Evolutionary conservation across 108 stramenopile genomes (phyloP).

Genomic region (Chaetoceros tenuissimus): DNA sequence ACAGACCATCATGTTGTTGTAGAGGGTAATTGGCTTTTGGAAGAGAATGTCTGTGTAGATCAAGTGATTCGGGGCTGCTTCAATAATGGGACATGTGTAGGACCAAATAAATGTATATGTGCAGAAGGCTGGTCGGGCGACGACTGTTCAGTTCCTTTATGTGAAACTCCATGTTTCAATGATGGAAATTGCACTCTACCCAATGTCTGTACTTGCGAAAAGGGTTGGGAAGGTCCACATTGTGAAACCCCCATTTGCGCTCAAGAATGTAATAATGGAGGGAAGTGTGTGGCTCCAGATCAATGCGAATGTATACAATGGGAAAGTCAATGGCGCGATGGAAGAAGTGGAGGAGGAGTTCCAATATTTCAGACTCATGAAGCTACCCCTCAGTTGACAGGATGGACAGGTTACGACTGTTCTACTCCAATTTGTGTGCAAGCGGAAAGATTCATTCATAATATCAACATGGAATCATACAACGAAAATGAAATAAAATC

Average conservation of each 20-base stretch:
- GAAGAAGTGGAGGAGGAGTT: slow-evolving; percentile 52
- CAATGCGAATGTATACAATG: slow-evolving; percentile 64
- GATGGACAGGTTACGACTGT: slow-evolving; percentile 58
- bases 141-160: slow-evolving; percentile 46
- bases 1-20: too few relatives aligned
- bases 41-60: slow-evolving; percentile 68
- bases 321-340: slow-evolving; percentile 54
- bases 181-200: slow-evolving; percentile 70
- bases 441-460: slow-evolving; percentile 49
- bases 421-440: slow-evolving; percentile 77
- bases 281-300: slow-evolving; percentile 72
- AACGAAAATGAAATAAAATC: slow-evolving; percentile 15
- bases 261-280: slow-evolving; percentile 65
- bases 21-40: slow-evolving; percentile 20
- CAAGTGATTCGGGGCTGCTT: slow-evolving; percentile 71
- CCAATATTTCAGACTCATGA: slow-evolving; percentile 63
- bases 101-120: slow-evolving; percentile 68
- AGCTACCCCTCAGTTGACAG: slow-evolving; percentile 73
- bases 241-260: slow-evolving; percentile 66
- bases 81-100: slow-evolving; percentile 72
- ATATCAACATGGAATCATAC: slow-evolving; percentile 21
- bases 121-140: slow-evolving; percentile 62
- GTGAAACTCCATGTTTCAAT: slow-evolving; percentile 63
- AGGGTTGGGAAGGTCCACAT: slow-evolving; percentile 67
- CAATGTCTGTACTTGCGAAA: slow-evolving; percentile 74